A percentile compares a stretch with the other conserved stretches of the same genome.
phyloP scores from a whole-genome alignment of 169 alveolate genomes.

The Theileria luwenshuni region DNA sequence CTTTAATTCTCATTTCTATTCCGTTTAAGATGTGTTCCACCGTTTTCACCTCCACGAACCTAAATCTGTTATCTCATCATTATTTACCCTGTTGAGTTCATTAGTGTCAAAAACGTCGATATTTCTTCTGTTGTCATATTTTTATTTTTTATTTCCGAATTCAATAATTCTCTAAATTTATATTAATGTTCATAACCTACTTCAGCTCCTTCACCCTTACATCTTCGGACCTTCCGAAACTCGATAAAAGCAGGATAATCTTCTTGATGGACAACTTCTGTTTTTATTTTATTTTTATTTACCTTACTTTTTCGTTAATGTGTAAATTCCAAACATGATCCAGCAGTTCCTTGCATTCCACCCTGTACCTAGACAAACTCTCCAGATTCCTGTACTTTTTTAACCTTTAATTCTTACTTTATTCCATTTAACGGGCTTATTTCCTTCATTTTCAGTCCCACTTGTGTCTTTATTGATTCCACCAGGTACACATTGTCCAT shows the following conservation, averaged over 20 bases:
- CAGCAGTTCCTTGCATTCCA: constrained; percentile 4
- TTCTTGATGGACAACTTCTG: no score
- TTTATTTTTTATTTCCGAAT: neutral
- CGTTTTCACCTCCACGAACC: neutral
- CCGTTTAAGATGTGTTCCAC: constrained; percentile 26
- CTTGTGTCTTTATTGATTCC: constrained; percentile 37
- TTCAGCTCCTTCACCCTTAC: no score
- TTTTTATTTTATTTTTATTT: neutral
- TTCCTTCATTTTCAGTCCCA: constrained; percentile 17
- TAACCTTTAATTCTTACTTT: neutral
- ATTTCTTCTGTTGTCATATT: constrained; percentile 19
- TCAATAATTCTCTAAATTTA: neutral
- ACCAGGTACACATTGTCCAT: constrained; percentile 4
- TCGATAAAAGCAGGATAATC: no score
- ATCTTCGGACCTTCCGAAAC: no score
- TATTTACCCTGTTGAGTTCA: constrained; percentile 29
- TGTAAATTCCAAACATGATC: constrained; percentile 26
- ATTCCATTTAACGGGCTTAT: neutral
- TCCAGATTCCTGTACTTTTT: constrained; percentile 36
- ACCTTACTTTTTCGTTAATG: constrained; percentile 11
- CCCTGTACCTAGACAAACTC: constrained; percentile 48
- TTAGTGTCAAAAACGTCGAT: constrained; percentile 24
- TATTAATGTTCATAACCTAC: no score
- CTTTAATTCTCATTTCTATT: constrained; percentile 37
- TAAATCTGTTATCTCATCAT: neutral